Evolutionary conservation across 1,284 basidiomycete genomes (phyloP).

Genomic region (Ustilago sp.): DNA sequence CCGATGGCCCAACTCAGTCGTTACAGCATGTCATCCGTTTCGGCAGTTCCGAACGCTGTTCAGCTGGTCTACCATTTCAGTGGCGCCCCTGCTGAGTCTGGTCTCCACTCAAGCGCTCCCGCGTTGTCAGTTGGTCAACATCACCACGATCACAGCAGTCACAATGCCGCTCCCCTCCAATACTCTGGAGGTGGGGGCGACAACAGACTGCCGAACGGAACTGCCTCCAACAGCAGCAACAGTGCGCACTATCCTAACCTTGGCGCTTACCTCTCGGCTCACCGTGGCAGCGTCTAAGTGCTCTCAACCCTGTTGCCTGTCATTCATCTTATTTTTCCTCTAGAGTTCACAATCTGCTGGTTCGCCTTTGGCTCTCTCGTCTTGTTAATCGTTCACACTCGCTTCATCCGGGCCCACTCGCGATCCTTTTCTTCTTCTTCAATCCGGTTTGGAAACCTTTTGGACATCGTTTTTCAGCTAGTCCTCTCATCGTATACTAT

Average conservation of each 20-base stretch:
- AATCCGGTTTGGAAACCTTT: not conserved
- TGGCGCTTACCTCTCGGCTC: slow-evolving; percentile 56
- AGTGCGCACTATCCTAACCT: slow-evolving; percentile 26
- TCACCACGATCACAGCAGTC: slow-evolving; percentile 13
- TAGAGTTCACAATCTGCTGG: not conserved
- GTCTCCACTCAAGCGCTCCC: not conserved
- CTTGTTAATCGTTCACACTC: not conserved
- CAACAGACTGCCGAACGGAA: slow-evolving; percentile 17
- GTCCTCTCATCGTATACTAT: slow-evolving; percentile 5
- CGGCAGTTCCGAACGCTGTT: slow-evolving; percentile 10
- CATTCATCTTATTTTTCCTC: not conserved
- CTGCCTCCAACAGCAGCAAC: slow-evolving; percentile 6
- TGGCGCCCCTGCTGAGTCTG: slow-evolving; percentile 10
- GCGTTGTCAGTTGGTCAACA: slow-evolving; percentile 6
- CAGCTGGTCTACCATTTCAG: slow-evolving; percentile 24
- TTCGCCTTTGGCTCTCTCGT: not conserved
- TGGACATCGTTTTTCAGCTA: slow-evolving; percentile 1
- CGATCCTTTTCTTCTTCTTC: not conserved
- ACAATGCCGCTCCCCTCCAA: slow-evolving; percentile 23
- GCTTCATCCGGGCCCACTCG: not conserved
- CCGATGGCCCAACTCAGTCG: slow-evolving; percentile 34
- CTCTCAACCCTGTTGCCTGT: not conserved
- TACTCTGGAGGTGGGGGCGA: slow-evolving; percentile 12
- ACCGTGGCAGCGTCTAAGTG: slow-evolving; percentile 50
- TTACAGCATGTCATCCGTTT: slow-evolving; percentile 49